These are phyloP conservation scores for Penicillium vulpinum DNA, from an alignment of 2,329 filamentous ascomycete genomes.

Conservation along the genomic window DNA sequence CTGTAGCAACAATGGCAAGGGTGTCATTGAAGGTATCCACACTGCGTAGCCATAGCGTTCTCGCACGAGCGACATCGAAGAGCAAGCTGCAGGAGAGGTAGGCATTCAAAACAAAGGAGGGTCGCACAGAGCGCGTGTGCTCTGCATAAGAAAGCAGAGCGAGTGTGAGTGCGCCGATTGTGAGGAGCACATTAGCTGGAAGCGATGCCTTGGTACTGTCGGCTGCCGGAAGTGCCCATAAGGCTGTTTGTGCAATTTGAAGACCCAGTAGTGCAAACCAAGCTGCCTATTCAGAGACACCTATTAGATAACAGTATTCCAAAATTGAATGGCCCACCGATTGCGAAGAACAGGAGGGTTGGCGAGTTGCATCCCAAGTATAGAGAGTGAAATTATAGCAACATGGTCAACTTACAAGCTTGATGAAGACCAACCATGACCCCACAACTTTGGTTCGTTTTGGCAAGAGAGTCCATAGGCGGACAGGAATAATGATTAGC, in stretches of 20 bases:
- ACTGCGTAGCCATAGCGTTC: slow-evolving; percentile 46
- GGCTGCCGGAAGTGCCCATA: slow-evolving; percentile 38
- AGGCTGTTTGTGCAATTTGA: slow-evolving; percentile 40
- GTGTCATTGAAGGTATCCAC: slow-evolving; percentile 29
- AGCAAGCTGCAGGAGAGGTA: slow-evolving; percentile 50
- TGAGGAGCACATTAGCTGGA: slow-evolving; percentile 33
- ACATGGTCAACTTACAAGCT: slow-evolving; percentile 35
- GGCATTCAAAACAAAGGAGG: slow-evolving; percentile 50
- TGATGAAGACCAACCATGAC: slow-evolving; percentile 32
- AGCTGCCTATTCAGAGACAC: slow-evolving; percentile 22
- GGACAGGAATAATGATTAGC: slow-evolving; percentile 35
- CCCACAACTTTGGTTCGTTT: slow-evolving; percentile 38
- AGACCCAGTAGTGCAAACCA: slow-evolving; percentile 36
- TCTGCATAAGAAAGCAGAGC: slow-evolving; percentile 49
- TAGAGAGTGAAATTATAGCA: background rate
- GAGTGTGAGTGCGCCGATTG: slow-evolving; percentile 34
- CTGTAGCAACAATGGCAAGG: slow-evolving; percentile 47
- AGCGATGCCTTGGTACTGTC: slow-evolving; percentile 38
- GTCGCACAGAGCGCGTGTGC: slow-evolving; percentile 47
- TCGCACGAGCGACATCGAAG: slow-evolving; percentile 48
- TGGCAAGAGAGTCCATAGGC: slow-evolving; percentile 38
- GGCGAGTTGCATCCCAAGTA: background rate
- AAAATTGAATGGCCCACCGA: background rate
- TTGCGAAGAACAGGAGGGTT: background rate
- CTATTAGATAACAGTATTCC: slow-evolving; percentile 11